Evolutionary conservation across 2,329 filamentous ascomycete genomes (phyloP), one percentile per base, ranked within the genome.

Genomic region (Aspergillus sp.): DNA sequence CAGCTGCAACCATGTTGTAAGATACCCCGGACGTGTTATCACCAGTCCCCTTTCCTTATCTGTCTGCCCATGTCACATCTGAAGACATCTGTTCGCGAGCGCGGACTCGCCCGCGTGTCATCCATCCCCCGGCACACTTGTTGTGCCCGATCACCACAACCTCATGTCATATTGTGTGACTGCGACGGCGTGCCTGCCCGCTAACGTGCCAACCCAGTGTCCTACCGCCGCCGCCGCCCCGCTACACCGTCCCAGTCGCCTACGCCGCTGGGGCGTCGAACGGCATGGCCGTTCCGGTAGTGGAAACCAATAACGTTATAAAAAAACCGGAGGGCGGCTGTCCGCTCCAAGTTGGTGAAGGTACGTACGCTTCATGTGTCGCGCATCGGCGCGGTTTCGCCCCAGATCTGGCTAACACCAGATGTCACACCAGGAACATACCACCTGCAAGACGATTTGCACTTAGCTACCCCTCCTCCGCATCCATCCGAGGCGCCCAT

Each of bases 221-320:
- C 63, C 82, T 96, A 55, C 85, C 84, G 64, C 91, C 92, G 55
- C 92, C 91, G 58, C 91, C 89, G 56, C 87, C 89, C 55, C 85
- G 91, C 71, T 97, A 96, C 78, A 88, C 89, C 52, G 83, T 85
- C 60, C 82, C 84, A 66, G 81, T 84, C 65, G 85, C 87, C 59
- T 88, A 88, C 71, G 88, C 89, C 76, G 86, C 87, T 62, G 84
- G 84, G 59, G 81, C 87, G 50, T 84, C 84, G 59, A 82, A 86
- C 65, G 86, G 86, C 57, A 81, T 87, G 69, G 80, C 85, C 47
- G 79, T 84, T 34, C 87, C 88, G 34, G 84, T 96, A 71, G 88
- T 96, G 66, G 94, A 99, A 80, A 97, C 93, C 49, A 96, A 94
- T 74, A 99, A 97, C 70, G 88, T 86, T 36, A 78, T 99, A 56